phyloP scores from a whole-genome alignment of 495 filamentous ascomycete genomes.

The Aspergillus sparsus region DNA sequence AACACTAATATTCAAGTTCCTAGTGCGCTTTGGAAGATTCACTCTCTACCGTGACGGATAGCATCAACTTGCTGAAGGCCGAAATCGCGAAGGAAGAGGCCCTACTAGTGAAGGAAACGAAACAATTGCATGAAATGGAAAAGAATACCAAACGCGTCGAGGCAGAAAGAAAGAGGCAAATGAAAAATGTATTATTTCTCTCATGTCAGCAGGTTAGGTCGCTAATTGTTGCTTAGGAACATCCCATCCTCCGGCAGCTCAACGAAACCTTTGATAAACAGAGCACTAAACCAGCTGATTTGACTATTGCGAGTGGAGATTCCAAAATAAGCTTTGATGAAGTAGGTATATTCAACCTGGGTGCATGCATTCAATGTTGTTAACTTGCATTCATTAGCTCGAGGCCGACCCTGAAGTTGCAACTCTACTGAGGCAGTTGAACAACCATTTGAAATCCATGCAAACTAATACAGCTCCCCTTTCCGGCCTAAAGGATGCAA shows the following conservation, averaged over 20 bases:
- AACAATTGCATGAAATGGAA: conserved; percentile 53
- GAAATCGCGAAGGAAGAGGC: conserved; percentile 57
- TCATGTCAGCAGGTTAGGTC: not conserved
- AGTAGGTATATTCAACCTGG: conserved; percentile 26
- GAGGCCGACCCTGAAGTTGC: conserved; percentile 42
- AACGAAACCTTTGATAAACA: conserved; percentile 24
- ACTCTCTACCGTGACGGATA: conserved; percentile 55
- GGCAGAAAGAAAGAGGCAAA: conserved; percentile 44
- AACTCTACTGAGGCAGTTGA: conserved; percentile 47
- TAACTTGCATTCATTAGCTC: conserved; percentile 31
- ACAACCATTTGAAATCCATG: conserved; percentile 59
- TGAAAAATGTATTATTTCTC: conserved; percentile 43
- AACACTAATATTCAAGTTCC: conserved; percentile 12
- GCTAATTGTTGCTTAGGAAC: conserved; percentile 36
- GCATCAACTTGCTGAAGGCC: conserved; percentile 53
- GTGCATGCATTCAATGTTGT: conserved; percentile 11
- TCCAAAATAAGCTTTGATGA: conserved; percentile 31
- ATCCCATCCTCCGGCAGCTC: conserved; percentile 43
- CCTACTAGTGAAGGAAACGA: conserved; percentile 51
- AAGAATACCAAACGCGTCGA: conserved; percentile 54
- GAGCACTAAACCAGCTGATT: conserved; percentile 26
- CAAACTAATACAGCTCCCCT: conserved; percentile 55
- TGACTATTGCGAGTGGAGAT: conserved; percentile 30
- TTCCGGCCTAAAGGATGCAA: conserved; percentile 51
- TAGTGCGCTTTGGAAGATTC: conserved; percentile 53